Evolutionary conservation across 257 asterid species (phyloP).

Genomic region (Solanum chiquidenum): DNA sequence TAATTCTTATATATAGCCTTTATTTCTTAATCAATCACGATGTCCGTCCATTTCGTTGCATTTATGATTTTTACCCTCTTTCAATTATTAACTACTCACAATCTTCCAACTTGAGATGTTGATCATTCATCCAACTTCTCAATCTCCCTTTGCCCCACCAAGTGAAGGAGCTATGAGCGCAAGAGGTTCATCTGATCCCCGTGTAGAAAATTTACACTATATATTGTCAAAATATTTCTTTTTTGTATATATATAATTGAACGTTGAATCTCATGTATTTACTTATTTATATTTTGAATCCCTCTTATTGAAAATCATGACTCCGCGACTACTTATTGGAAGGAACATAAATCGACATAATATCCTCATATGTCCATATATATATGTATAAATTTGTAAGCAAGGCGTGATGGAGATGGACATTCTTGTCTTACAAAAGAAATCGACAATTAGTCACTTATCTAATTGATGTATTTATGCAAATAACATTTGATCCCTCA

Average conservation of each 20-base stretch:
- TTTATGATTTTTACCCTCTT: neutral
- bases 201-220: neutral
- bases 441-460: neutral
- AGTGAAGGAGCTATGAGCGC: neutral
- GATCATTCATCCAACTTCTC: neutral
- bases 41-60: neutral
- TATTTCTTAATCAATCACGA: neutral
- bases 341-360: too few relatives aligned
- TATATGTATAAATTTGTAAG: neutral
- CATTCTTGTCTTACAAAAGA: neutral
- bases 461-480: neutral
- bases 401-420: neutral
- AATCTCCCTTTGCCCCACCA: neutral
- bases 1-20: neutral
- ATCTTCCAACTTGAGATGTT: slow-evolving; percentile 1
- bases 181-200: neutral
- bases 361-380: neutral
- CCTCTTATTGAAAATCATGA: neutral
- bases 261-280: neutral
- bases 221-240: neutral
- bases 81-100: neutral
- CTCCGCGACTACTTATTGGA: neutral
- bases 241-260: neutral
- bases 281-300: neutral
- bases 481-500: neutral